A percentile compares a stretch with the other conserved stretches of the same genome.
Evolutionary conservation across 208 protist species (phyloP).

Genomic region (Trypanosoma theileri): DNA sequence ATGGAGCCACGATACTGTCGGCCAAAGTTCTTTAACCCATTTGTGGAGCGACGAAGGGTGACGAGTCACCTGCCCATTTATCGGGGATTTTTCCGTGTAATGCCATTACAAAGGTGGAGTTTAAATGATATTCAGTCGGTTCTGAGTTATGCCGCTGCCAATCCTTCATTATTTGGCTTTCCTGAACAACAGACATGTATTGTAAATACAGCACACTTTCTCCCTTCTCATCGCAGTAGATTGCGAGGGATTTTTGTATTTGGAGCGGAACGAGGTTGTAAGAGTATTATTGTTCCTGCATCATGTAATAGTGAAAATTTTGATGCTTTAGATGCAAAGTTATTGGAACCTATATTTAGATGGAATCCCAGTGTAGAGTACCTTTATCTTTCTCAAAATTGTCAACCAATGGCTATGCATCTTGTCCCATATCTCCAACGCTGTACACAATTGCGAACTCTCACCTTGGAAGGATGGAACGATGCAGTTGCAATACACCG

Average conservation of each 20-base stretch:
- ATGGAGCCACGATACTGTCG: constrained; percentile 85
- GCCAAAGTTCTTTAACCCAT: constrained; percentile 84
- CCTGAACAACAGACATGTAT: constrained; percentile 82
- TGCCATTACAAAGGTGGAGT: constrained; percentile 83
- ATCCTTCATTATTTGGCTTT: constrained; percentile 88
- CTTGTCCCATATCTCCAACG: constrained; percentile 59
- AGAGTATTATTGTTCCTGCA: constrained; percentile 78
- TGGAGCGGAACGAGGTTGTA: constrained; percentile 83
- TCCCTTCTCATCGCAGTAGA: constrained; percentile 73
- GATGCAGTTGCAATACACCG: constrained; percentile 85
- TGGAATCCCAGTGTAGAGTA: constrained; percentile 89
- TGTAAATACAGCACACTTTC: constrained; percentile 87
- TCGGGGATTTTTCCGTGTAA: constrained; percentile 78
- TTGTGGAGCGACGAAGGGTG: constrained; percentile 53
- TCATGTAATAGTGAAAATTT: constrained; percentile 73
- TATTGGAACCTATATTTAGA: constrained; percentile 82
- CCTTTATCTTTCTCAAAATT: constrained; percentile 82
- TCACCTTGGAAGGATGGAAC: constrained; percentile 87
- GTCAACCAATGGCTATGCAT: constrained; percentile 77
- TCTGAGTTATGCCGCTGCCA: constrained; percentile 70
- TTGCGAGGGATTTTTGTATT: constrained; percentile 76
- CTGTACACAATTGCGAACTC: constrained; percentile 56
- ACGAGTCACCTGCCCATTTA: constrained; percentile 63
- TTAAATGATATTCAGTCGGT: constrained; percentile 66
- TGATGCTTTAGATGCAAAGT: constrained; percentile 75